phyloP scores from a whole-genome alignment of 768 basidiomycete genomes.

The Russula vinacea region DNA sequence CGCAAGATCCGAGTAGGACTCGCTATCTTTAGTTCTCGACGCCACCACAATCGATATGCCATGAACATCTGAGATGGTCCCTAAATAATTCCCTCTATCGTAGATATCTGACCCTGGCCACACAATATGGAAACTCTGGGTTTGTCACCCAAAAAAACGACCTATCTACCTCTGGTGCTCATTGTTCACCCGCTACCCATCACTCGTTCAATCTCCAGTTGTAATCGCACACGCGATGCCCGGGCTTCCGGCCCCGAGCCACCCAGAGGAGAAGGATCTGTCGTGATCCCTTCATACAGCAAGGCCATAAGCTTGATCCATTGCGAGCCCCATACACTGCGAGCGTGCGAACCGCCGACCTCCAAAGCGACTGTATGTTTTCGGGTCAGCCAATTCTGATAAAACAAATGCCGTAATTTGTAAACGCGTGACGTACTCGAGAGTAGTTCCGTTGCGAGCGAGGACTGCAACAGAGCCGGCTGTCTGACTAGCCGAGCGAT shows the following conservation, averaged over 20 bases:
- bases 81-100: constrained; percentile 5
- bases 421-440: constrained; percentile 45
- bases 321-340: constrained; percentile 68
- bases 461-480: constrained; percentile 49
- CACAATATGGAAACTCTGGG: constrained; percentile 16
- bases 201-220: constrained; percentile 65
- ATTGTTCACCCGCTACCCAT: constrained; percentile 35
- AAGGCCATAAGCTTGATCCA: constrained; percentile 71
- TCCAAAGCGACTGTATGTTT: constrained; percentile 58
- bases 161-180: background rate
- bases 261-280: constrained; percentile 44
- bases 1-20: constrained; percentile 19
- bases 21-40: constrained; percentile 14
- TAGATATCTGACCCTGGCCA: constrained; percentile 11
- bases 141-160: background rate
- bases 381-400: background rate
- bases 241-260: constrained; percentile 34
- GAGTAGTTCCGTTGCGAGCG: constrained; percentile 64
- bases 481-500: constrained; percentile 60
- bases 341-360: constrained; percentile 61
- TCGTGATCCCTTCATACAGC: constrained; percentile 60
- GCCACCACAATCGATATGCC: constrained; percentile 21
- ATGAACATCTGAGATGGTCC: constrained; percentile 5
- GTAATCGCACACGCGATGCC: constrained; percentile 56
- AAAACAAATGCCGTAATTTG: constrained; percentile 14